Percentiles rank a stretch among this genome's conserved stretches.
Conservation (phyloP, 805 yeast species). For the Kodamaea restingae region DNA sequence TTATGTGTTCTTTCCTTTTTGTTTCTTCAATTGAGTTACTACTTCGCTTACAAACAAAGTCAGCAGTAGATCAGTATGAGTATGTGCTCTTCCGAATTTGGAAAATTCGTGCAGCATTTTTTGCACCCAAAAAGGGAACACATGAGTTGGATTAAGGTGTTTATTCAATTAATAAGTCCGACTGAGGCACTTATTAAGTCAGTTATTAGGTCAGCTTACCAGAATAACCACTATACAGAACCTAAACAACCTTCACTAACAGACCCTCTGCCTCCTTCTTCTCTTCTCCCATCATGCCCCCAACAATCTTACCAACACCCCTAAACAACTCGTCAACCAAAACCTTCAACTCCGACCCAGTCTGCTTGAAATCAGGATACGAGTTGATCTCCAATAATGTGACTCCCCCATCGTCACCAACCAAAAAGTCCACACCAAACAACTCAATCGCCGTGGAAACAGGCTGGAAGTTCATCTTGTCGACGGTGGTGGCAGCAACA, state of each 20-base stretch:
- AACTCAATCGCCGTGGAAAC: conserved; percentile 77
- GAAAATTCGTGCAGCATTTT: too few species aligned
- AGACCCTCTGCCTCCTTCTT: background rate
- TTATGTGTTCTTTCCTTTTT: too few species aligned
- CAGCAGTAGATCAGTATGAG: too few species aligned
- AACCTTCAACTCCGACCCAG: conserved; percentile 70
- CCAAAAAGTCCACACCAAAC: conserved; percentile 85
- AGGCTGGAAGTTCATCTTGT: conserved; percentile 81
- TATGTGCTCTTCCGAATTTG: too few species aligned
- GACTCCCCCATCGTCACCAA: conserved; percentile 53
- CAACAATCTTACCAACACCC: conserved; percentile 46
- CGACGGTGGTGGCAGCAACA: conserved; percentile 75
- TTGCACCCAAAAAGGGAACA: too few species aligned
- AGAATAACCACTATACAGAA: background rate
- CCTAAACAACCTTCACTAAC: conserved; percentile 5
- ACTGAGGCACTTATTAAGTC: too few species aligned
- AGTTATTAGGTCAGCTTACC: too few species aligned
- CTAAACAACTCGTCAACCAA: conserved; percentile 66
- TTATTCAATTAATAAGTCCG: too few species aligned
- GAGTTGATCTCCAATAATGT: conserved; percentile 81
- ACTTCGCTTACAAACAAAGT: too few species aligned
- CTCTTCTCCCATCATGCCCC: conserved; percentile 38
- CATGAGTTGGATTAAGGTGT: too few species aligned
- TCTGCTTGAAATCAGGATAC: conserved; percentile 95
- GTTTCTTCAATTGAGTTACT: too few species aligned